Base-by-base conservation (phyloP, 805 yeast species). In the Candida germanica region DNA sequence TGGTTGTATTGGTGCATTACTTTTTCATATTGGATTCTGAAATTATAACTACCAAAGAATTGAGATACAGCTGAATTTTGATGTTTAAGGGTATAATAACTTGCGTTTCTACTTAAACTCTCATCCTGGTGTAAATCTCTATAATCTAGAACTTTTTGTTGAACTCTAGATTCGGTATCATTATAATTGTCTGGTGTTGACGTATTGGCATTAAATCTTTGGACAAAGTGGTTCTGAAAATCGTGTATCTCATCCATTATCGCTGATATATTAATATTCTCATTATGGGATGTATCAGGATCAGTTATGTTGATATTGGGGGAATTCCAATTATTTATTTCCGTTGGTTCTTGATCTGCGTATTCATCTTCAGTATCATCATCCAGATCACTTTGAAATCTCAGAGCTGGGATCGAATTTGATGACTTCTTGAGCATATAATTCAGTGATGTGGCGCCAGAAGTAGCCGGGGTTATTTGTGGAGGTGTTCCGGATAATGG, bases 11-110 rank as follows among this genome's bases (percentile, higher is more conserved):
- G 66, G 2, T 60, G 51, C 27, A 49, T 39, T 4, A 66, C 47
- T 2, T 59, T 56, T 40, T 66, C 71, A 43, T 66, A 56, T 37
- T 64, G 69, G 17, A 63, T 64, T 32, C 52, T 58, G 30, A 53
- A 49, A 17, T 49, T 44, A 38, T 58, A 54, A 10, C 39, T 38
- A 31, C 19, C 40, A 16, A 19, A 26, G 2, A 22, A n/a, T 20
- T 15, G 27, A 10, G 23, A 21, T 26, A 19, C n/a, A n/a, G 29
- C 10, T 5, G 33, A 26, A 18, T 17, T 24, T 26, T 16, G 29
- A 30, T 17, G 46, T 10, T 32, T 35, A 14, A 40, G 27, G n/a
- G 26, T 39, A 22, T 37, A 35, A 29, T 39, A 36, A 18, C 40
- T 37, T n/a, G 42, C 26, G 16, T 20, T 34, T 21, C 31, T 36